These are phyloP conservation scores for Trichoderma orchidacearum DNA, from an alignment of 495 filamentous ascomycete species.

Conservation along the genomic window DNA sequence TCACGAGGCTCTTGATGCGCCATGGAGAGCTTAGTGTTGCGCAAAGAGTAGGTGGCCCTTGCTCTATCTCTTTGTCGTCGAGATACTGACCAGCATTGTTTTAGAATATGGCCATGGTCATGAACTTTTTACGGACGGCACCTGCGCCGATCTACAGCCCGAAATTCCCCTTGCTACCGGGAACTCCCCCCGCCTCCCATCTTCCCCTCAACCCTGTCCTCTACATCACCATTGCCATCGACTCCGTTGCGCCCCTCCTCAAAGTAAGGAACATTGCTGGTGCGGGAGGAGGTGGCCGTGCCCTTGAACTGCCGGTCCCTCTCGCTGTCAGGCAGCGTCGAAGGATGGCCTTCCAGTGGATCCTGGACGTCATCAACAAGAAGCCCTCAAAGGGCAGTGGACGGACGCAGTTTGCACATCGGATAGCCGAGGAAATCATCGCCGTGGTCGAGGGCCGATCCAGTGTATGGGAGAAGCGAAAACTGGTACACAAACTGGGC, in stretches of 20 bases:
- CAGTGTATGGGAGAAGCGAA: conserved; percentile 66
- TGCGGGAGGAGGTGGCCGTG: conserved; percentile 70
- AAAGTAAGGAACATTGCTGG: conserved; percentile 62
- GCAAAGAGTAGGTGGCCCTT: conserved; percentile 51
- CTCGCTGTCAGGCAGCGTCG: conserved; percentile 61
- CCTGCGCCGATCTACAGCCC: conserved; percentile 60
- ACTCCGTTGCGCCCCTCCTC: conserved; percentile 86
- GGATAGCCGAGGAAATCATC: conserved; percentile 79
- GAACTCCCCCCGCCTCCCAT: conserved; percentile 54
- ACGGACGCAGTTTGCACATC: conserved; percentile 49
- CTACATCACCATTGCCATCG: conserved; percentile 78
- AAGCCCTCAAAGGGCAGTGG: conserved; percentile 51
- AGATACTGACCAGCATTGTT: conserved; percentile 4
- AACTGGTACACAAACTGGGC: conserved; percentile 57
- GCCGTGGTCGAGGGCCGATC: conserved; percentile 78
- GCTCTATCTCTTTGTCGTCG: not conserved
- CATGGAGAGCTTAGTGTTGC: conserved; percentile 75
- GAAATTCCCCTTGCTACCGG: conserved; percentile 54
- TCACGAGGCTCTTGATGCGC: conserved; percentile 81
- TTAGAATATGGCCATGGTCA: conserved; percentile 74
- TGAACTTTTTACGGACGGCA: conserved; percentile 76
- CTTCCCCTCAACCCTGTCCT: conserved; percentile 65
- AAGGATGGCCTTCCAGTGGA: conserved; percentile 70
- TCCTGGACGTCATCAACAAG: conserved; percentile 66
- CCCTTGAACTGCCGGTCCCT: conserved; percentile 72